These are phyloP conservation scores for Aphanomyces astaci DNA, from an alignment of 352 stramenopile genomes.

Conservation along the genomic window DNA sequence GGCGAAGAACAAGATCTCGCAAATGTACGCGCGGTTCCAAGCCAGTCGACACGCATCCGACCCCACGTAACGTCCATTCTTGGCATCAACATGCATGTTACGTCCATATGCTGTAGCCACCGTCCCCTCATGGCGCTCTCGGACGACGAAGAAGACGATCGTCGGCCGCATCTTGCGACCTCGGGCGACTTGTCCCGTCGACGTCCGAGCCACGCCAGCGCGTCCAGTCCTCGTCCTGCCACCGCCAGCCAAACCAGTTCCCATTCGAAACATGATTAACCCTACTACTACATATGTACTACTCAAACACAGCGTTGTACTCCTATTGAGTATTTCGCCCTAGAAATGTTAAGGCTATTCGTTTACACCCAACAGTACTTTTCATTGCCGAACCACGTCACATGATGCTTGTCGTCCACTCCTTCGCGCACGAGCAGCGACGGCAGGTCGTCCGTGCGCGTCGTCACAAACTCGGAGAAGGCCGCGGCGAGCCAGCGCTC, in stretches of 20 bases:
- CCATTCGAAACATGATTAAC: background rate
- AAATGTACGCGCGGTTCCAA: slow-evolving; percentile 81
- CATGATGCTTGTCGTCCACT: background rate
- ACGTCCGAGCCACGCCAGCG: background rate
- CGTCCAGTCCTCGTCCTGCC: background rate
- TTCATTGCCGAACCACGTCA: background rate
- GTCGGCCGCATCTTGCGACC: background rate
- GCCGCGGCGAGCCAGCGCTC: background rate
- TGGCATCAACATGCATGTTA: background rate
- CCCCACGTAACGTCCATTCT: background rate
- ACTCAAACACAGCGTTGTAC: background rate
- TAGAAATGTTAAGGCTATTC: background rate
- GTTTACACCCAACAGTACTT: background rate
- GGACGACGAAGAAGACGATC: slow-evolving; percentile 51
- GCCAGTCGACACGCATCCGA: slow-evolving; percentile 43
- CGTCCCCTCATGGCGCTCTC: slow-evolving; percentile 60
- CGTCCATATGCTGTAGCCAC: slow-evolving; percentile 34
- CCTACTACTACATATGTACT: too few relatives aligned
- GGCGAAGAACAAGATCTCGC: slow-evolving; percentile 71
- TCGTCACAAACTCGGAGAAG: background rate
- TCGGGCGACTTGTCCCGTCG: slow-evolving; percentile 4
- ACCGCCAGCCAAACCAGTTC: background rate
- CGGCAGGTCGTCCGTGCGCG: background rate
- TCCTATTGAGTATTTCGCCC: background rate
- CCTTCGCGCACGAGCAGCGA: background rate